Evolutionary conservation across 192 early-diverging fungal genomes (phyloP), one percentile per base, ranked within the genome.

Genomic region (Glomus cerebriforme): DNA sequence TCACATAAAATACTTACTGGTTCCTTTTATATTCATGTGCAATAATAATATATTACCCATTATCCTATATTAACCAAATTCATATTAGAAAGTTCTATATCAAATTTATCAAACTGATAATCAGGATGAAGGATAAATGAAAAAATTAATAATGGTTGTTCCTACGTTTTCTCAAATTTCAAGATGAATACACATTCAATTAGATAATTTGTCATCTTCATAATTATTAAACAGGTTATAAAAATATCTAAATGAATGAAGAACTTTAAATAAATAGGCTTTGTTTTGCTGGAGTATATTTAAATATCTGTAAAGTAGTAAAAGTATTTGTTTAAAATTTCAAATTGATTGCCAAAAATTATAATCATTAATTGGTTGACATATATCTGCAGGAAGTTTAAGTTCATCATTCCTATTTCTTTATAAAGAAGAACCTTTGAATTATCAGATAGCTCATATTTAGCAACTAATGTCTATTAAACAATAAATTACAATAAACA

Each of bases 21-120:
- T 31, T 43, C 35, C 49, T 77, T 59, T 77, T 47, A 6, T 45
- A 27, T 27, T 24, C 19, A 77, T 77, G 43, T 39, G 49, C 19
- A 47, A 66, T 77, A 77, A 29, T 75, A 75, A 60, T 77, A 77
- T 39, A 9, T 64, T 15, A 77, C 37, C 39, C 37, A 77, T 77
- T 77, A 24, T 6, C 62, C 75, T 29, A 77, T 24, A 59, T 31
- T 22, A 27, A 32, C 17, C n/a, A 6, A 77, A 54, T 43, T 34
- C 22, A 66, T 22, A 27, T 64, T 64, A 47, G 43, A 6, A 34
- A 47, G 34, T 29, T 31, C 64, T 9, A 31, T 39, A 59, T 34
- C 31, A 77, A 77, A 64, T 17, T 62, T 35, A 22, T 24, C n/a
- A 39, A 64, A 19, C 71, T 3, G 32, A 43, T 77, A 37, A 27